Percentiles rank a stretch among this genome's conserved stretches.
These are phyloP conservation scores for Alnus glutinosa DNA, from an alignment of 306 rosid genomes.

Conservation along the genomic window DNA sequence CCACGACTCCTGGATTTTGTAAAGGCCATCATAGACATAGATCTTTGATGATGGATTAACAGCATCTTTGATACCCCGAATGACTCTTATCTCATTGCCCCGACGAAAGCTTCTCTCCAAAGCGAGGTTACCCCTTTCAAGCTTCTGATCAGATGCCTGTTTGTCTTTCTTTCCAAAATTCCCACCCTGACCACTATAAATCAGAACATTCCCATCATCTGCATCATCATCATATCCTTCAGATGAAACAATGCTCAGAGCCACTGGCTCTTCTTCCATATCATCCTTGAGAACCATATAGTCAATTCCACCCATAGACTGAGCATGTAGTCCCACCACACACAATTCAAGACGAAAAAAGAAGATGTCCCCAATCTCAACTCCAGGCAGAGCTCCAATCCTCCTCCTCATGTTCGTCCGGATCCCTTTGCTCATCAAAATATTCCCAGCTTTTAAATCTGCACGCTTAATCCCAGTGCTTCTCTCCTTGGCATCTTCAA, in stretches of 20 bases:
- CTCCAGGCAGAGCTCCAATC: slow-evolving; percentile 56
- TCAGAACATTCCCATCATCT: slow-evolving; percentile 49
- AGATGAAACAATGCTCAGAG: slow-evolving; percentile 64
- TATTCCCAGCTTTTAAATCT: slow-evolving; percentile 55
- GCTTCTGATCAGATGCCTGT: slow-evolving; percentile 61
- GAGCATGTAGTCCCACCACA: slow-evolving; percentile 65
- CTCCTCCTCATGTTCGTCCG: slow-evolving; percentile 57
- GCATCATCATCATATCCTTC: slow-evolving; percentile 59
- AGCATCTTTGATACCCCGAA: slow-evolving; percentile 55
- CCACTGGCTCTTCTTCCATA: slow-evolving; percentile 50
- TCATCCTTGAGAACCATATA: slow-evolving; percentile 39
- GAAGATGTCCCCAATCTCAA: slow-evolving; percentile 69
- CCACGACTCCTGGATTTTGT: slow-evolving; percentile 60
- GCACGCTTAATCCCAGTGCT: slow-evolving; percentile 37
- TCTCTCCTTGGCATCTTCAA: slow-evolving; percentile 52
- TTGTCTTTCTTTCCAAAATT: slow-evolving; percentile 50
- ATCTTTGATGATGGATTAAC: slow-evolving; percentile 38
- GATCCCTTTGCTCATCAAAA: slow-evolving; percentile 43
- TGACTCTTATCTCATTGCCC: slow-evolving; percentile 57
- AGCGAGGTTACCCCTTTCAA: slow-evolving; percentile 74
- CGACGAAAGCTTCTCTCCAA: slow-evolving; percentile 51
- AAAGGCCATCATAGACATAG: slow-evolving; percentile 71
- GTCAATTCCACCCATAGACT: slow-evolving; percentile 73
- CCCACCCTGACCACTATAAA: slow-evolving; percentile 75
- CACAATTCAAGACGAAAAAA: slow-evolving; percentile 59